Evolutionary conservation across 495 filamentous ascomycete genomes (phyloP).

Genomic region (Neurospora sp.): DNA sequence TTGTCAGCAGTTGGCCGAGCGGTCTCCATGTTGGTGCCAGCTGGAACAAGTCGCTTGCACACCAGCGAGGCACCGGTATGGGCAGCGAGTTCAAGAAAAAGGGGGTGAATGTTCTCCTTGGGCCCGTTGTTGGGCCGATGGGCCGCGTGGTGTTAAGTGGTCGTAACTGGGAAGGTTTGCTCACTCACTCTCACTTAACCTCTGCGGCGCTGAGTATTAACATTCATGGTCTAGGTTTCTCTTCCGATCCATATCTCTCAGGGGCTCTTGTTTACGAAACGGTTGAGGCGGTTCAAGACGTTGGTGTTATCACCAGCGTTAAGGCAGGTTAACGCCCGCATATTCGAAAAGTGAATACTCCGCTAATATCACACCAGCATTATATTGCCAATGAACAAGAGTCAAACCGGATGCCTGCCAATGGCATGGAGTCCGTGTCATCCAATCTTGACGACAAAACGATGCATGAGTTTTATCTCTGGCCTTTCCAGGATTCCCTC

Average conservation of each 20-base stretch:
- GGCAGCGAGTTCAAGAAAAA: constrained; percentile 49
- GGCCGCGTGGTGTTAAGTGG: constrained; percentile 44
- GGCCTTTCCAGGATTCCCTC: constrained; percentile 59
- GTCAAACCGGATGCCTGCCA: constrained; percentile 43
- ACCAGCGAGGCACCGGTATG: constrained; percentile 40
- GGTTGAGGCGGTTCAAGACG: constrained; percentile 38
- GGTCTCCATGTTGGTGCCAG: constrained; percentile 49
- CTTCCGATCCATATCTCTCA: constrained; percentile 38
- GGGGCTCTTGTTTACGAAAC: constrained; percentile 38
- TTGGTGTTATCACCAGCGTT: constrained; percentile 43
- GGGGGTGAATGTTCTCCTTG: constrained; percentile 57
- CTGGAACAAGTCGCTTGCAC: constrained; percentile 47
- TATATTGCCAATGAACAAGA: constrained; percentile 61
- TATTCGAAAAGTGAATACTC: not conserved
- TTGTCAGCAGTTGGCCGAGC: constrained; percentile 47
- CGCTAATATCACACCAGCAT: constrained; percentile 27
- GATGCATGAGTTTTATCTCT: constrained; percentile 63
- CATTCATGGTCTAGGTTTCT: constrained; percentile 26
- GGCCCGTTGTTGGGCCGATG: constrained; percentile 52
- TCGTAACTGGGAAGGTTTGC: constrained; percentile 45
- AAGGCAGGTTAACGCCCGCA: constrained; percentile 39
- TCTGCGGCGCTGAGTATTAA: not conserved
- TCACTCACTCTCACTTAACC: not conserved
- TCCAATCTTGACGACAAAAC: constrained; percentile 59
- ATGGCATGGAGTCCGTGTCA: constrained; percentile 40